Evolutionary conservation across 805 yeast genomes (phyloP), one percentile per base, ranked within the genome.

Genomic region (Kazachstania taianensis): DNA sequence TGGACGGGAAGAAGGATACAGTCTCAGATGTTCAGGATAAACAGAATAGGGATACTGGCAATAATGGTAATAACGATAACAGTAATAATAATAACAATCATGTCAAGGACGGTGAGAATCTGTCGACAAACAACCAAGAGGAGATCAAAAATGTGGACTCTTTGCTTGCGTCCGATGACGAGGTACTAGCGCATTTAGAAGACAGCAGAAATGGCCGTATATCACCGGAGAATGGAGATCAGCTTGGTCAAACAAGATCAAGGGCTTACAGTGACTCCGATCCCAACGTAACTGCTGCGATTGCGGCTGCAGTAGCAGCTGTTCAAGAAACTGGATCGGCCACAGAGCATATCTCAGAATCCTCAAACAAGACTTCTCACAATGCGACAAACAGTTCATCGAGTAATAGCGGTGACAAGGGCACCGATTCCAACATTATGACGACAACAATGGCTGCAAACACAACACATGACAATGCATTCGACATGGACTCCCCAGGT

Each of bases 361-460:
- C 7, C 10, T 14, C 5, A 8, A 6, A 13, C 28, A 18, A 7
- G 20, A 19, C 20, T 30, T 13, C 25, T 13, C 18, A 40, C 20
- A 23, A 30, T 16, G 13, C 10, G 15, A 20, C 20, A 19, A 24
- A n/a, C n/a, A n/a, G n/a, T n/a, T n/a, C n/a, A n/a, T n/a, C n/a
- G n/a, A n/a, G n/a, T n/a, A n/a, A 19, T 8, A 25, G 7, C 32
- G 13, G 13, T 28, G n/a, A n/a, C n/a, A 45, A 40, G 29, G 48
- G 47, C 4, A 42, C 44, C 23, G 52, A 52, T 30, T 56, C 46
- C 30, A 50, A 51, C 32, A 59, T 54, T 9, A 52, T 51, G 12
- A 59, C 58, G 13, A 59, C 61, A 6, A 54, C 53, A 34, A 59
- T 55, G 5, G 61, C 61, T 6, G 61, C 59, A 3, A 59, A 53